A percentile compares a stretch with the other conserved stretches of the same genome.
phyloP scores from a whole-genome alignment of 768 basidiomycete genomes.

The Cyathus striatus region DNA sequence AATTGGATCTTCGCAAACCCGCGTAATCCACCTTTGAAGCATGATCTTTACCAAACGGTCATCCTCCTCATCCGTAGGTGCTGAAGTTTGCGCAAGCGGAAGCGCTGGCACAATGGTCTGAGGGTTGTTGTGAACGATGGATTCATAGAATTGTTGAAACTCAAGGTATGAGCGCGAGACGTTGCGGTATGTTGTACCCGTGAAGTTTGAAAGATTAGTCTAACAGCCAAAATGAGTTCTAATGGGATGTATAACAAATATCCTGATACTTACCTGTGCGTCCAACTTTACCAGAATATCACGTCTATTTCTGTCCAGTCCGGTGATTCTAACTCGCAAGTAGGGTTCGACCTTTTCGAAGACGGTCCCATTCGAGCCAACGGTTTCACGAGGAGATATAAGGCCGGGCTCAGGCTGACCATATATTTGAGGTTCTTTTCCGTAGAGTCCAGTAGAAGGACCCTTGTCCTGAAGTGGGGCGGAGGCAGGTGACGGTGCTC shows the following conservation, averaged over 20 bases:
- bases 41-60: slow-evolving; percentile 93
- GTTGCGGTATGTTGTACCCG: slow-evolving; percentile 84
- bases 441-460: slow-evolving; percentile 56
- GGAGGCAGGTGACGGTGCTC: slow-evolving; percentile 50
- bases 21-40: slow-evolving; percentile 90
- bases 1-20: slow-evolving; percentile 90
- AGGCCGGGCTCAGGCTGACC: slow-evolving; percentile 82
- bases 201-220: slow-evolving; percentile 94
- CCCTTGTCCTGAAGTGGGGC: slow-evolving; percentile 49
- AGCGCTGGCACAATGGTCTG: slow-evolving; percentile 96
- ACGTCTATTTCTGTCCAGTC: slow-evolving; percentile 89
- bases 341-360: slow-evolving; percentile 81
- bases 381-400: slow-evolving; percentile 66
- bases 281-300: slow-evolving; percentile 94
- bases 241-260: not conserved
- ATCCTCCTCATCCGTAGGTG: slow-evolving; percentile 97
- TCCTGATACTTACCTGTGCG: slow-evolving; percentile 66
- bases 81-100: slow-evolving; percentile 94
- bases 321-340: slow-evolving; percentile 84
- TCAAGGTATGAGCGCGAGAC: slow-evolving; percentile 94
- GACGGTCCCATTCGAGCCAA: slow-evolving; percentile 61
- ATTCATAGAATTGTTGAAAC: slow-evolving; percentile 91
- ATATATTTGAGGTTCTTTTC: slow-evolving; percentile 81
- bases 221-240: slow-evolving; percentile 20
- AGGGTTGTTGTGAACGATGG: slow-evolving; percentile 84